Evolutionary conservation across 2,329 filamentous ascomycete species (phyloP).

Genomic region (Paraphoma chrysanthemicola): DNA sequence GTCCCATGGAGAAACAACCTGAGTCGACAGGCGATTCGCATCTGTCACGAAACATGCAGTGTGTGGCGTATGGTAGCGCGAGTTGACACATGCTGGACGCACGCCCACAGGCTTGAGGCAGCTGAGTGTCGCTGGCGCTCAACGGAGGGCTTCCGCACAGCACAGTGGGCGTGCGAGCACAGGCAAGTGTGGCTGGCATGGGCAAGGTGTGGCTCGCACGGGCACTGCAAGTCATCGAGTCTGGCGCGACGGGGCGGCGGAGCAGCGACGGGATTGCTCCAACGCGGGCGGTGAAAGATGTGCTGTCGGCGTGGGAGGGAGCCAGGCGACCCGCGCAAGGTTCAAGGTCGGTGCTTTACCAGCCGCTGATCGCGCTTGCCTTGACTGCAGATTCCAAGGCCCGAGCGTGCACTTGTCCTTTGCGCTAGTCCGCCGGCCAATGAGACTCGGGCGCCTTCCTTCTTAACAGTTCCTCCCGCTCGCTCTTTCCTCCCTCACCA

Average conservation of each 20-base stretch:
- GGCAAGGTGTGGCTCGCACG: background rate
- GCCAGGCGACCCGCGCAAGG: background rate
- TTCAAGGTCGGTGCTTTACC: background rate
- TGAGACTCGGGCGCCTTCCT: slow-evolving; percentile 22
- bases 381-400: slow-evolving; percentile 13
- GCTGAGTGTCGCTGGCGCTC: slow-evolving; percentile 2
- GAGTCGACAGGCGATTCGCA: slow-evolving; percentile 21
- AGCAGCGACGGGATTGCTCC: slow-evolving; percentile 9
- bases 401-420: slow-evolving; percentile 24
- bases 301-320: slow-evolving; percentile 7
- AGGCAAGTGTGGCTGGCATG: background rate
- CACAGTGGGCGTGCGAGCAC: background rate
- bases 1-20: slow-evolving; percentile 16
- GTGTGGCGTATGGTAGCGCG: slow-evolving; percentile 17
- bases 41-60: slow-evolving; percentile 24
- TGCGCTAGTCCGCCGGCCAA: slow-evolving; percentile 28
- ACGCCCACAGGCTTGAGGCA: slow-evolving; percentile 2
- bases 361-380: slow-evolving; percentile 19
- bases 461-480: slow-evolving; percentile 36
- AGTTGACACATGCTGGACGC: background rate
- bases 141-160: slow-evolving; percentile 3
- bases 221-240: slow-evolving; percentile 18
- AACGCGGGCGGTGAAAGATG: slow-evolving; percentile 24
- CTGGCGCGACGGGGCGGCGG: slow-evolving; percentile 10
- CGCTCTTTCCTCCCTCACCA: slow-evolving; percentile 33